Evolutionary conservation across 2,329 filamentous ascomycete genomes (phyloP).

Genomic region (Fusarium mexicanum): DNA sequence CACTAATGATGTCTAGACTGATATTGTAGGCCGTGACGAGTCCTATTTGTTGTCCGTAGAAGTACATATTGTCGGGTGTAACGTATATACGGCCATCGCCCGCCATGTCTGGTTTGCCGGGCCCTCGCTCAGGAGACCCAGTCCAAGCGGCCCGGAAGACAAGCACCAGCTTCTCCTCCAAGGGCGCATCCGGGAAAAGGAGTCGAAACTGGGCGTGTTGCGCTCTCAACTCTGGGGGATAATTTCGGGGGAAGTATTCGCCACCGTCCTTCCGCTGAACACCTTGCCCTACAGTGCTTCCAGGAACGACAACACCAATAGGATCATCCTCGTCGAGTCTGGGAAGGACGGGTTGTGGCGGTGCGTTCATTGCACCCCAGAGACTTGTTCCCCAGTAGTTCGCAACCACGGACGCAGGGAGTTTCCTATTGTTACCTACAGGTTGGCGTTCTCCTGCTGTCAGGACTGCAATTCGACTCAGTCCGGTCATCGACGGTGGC

Average conservation of each 20-base stretch:
- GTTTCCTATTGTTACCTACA: conserved; percentile 71
- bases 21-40: conserved; percentile 86
- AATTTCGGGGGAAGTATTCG: conserved; percentile 75
- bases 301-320: conserved; percentile 53
- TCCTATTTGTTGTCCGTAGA: conserved; percentile 95
- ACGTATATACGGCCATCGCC: conserved; percentile 83
- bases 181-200: conserved; percentile 82
- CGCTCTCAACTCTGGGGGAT: conserved; percentile 81
- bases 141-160: conserved; percentile 93
- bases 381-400: conserved; percentile 94
- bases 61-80: conserved; percentile 88
- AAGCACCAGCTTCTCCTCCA: conserved; percentile 83
- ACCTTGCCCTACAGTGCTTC: conserved; percentile 45
- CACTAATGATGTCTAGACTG: conserved; percentile 78
- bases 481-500: conserved; percentile 82
- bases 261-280: conserved; percentile 47
- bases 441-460: conserved; percentile 81
- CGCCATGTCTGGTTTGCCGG: conserved; percentile 59
- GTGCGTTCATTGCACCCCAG: conserved; percentile 62
- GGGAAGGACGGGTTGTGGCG: conserved; percentile 45
- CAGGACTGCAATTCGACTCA: conserved; percentile 86
- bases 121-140: conserved; percentile 57
- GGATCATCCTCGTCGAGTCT: conserved; percentile 52
- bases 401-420: conserved; percentile 87
- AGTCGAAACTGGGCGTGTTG: conserved; percentile 95